These are phyloP conservation scores for Dissophora ornata DNA, from an alignment of 192 early-diverging fungal species.

Conservation along the genomic window DNA sequence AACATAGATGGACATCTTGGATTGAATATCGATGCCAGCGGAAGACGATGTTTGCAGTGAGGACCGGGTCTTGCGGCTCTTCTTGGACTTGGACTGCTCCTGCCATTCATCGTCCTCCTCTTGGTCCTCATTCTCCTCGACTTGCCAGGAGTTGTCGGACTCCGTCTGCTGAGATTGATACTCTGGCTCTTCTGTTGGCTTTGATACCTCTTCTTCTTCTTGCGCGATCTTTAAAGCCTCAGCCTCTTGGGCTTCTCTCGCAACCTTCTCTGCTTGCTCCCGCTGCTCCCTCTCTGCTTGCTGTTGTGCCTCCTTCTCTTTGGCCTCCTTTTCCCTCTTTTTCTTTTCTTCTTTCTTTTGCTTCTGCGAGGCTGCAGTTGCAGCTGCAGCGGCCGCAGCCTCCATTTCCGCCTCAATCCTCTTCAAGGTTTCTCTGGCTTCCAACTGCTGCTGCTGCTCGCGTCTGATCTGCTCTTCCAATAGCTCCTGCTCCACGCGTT, in stretches of 20 bases:
- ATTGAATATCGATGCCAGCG: conserved; percentile 14
- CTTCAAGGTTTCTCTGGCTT: not conserved
- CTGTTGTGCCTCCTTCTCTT: conserved; percentile 9
- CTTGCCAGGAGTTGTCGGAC: conserved; percentile 27
- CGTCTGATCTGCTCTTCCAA: conserved; percentile 14
- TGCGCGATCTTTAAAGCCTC: conserved; percentile 7
- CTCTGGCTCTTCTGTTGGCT: not conserved
- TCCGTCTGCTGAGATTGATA: not conserved
- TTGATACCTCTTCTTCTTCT: conserved; percentile 4
- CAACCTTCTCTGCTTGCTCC: conserved; percentile 6
- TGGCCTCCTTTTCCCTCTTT: conserved; percentile 32
- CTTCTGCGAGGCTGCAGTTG: conserved; percentile 21
- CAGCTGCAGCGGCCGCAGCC: not conserved
- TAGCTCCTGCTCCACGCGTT: conserved; percentile 17
- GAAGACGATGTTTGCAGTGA: conserved; percentile 18
- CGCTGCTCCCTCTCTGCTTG: conserved; percentile 1
- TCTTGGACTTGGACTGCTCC: conserved; percentile 53
- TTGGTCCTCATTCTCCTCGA: conserved; percentile 24
- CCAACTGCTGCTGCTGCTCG: conserved; percentile 21
- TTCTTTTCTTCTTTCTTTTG: conserved; percentile 48
- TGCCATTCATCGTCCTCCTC: conserved; percentile 50
- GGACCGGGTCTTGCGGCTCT: conserved; percentile 44
- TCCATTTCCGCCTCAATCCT: not conserved
- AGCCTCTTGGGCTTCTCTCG: conserved; percentile 13
- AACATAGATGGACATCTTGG: conserved; percentile 50